A percentile compares a stretch with the other conserved stretches of the same genome.
Conservation (phyloP, 2,329 filamentous ascomycete genomes). For the Botryotinia convoluta region DNA sequence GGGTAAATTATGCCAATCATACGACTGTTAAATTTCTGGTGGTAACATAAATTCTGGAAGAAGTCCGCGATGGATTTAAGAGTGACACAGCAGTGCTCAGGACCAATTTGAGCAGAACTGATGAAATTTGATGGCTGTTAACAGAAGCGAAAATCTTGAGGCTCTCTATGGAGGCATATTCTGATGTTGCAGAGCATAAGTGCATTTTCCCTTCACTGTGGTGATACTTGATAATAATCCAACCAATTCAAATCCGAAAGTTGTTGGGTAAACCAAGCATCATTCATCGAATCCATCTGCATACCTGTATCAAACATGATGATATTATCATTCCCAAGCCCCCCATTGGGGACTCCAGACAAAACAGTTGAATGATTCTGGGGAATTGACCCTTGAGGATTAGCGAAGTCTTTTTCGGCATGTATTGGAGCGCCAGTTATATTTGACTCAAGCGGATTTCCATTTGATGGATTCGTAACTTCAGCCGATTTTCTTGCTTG, state of each 20-base stretch:
- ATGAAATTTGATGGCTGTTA: neutral
- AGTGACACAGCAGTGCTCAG: neutral
- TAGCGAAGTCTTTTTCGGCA: neutral
- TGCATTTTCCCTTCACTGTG: neutral
- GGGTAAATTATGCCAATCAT: neutral
- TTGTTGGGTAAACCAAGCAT: conserved; percentile 19
- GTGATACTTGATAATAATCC: conserved; percentile 12
- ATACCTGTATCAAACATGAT: conserved; percentile 11
- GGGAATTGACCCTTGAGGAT: neutral
- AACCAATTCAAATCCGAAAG: conserved; percentile 16
- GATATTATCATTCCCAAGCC: neutral
- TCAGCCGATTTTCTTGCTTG: neutral
- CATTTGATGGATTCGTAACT: neutral
- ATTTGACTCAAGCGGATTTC: neutral
- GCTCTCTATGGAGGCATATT: neutral
- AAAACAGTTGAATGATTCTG: neutral
- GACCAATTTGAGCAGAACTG: neutral
- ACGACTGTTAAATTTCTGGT: neutral
- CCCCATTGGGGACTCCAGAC: neutral
- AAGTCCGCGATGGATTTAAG: neutral
- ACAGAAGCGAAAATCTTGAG: neutral
- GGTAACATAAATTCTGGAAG: neutral
- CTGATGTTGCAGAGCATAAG: neutral
- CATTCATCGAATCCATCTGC: conserved; percentile 16
- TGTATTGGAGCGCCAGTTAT: neutral